Percentiles rank a stretch among this genome's conserved stretches.
Conservation (phyloP, 139 green algal species). For the Coelastrella sp. region DNA sequence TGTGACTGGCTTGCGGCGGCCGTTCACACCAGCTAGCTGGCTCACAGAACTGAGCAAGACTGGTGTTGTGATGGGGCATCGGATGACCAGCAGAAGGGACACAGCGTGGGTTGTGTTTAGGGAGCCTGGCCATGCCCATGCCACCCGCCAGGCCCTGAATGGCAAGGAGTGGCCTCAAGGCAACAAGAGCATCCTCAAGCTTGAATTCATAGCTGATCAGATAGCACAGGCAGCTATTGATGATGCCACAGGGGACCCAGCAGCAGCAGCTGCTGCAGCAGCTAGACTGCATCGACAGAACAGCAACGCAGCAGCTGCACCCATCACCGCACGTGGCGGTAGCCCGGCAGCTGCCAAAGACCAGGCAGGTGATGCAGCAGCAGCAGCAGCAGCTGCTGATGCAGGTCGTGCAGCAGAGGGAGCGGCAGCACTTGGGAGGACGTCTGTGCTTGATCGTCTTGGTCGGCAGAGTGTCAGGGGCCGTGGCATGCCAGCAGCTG, state of each 20-base stretch:
- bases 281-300: neutral
- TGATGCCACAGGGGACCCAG: neutral
- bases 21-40: slow-evolving; percentile 12
- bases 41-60: slow-evolving; percentile 7
- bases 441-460: neutral
- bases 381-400: neutral
- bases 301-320: neutral
- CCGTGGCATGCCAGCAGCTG: neutral
- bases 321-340: neutral
- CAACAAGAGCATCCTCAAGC: slow-evolving; percentile 30
- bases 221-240: slow-evolving; percentile 30
- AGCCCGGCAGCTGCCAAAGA: neutral
- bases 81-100: slow-evolving; percentile 15
- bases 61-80: neutral
- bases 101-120: slow-evolving; percentile 26
- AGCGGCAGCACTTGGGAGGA: neutral
- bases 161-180: slow-evolving; percentile 35
- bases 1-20: slow-evolving; percentile 17
- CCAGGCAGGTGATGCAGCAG: neutral
- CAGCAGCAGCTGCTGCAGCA: slow-evolving; percentile 25
- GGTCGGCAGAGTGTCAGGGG: neutral
- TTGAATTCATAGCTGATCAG: slow-evolving; percentile 17
- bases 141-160: slow-evolving; percentile 17
- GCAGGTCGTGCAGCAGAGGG: slow-evolving; percentile 12
- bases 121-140: slow-evolving; percentile 12